Percentiles rank a stretch among this genome's conserved stretches.
Evolutionary conservation across 129 eudicot genomes (phyloP).

Genomic region (Chrysanthemum seticuspe): DNA sequence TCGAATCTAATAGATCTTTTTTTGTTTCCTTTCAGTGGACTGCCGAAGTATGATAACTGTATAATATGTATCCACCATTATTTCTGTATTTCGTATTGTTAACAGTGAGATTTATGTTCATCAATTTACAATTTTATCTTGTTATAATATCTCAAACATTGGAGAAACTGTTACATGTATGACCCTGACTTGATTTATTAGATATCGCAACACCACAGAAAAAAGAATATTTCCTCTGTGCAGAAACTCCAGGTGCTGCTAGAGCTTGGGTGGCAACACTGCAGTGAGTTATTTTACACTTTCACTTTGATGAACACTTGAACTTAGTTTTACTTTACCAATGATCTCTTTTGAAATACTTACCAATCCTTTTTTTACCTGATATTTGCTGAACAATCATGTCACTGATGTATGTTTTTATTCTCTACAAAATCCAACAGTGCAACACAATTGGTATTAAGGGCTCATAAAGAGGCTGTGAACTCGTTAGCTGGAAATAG

Average conservation of each 20-base stretch:
- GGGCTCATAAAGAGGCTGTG: constrained; percentile 97
- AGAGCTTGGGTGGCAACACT: constrained; percentile 95
- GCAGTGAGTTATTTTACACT: constrained; percentile 60
- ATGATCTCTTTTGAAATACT: neutral
- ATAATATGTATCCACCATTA: constrained; percentile 81
- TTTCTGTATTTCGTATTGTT: constrained; percentile 8
- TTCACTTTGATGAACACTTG: neutral
- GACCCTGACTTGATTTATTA: constrained; percentile 49
- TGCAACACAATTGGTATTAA: constrained; percentile 88
- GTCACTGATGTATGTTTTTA: neutral
- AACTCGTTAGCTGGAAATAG: constrained; percentile 94
- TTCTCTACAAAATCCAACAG: constrained; percentile 37
- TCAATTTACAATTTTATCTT: neutral
- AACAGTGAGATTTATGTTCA: neutral
- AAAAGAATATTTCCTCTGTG: constrained; percentile 92
- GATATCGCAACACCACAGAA: constrained; percentile 96
- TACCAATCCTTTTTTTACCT: neutral
- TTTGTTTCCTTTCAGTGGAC: constrained; percentile 67
- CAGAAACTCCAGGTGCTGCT: constrained; percentile 99
- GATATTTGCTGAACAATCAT: neutral
- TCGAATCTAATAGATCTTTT: constrained; percentile 17
- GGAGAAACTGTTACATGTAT: constrained; percentile 1
- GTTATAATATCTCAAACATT: neutral
- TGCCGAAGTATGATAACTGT: constrained; percentile 96
- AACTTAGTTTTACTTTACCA: neutral